A percentile compares a stretch with the other conserved stretches of the same genome.
phyloP scores from a whole-genome alignment of 768 basidiomycete genomes.

The Polyporus arcularius region DNA sequence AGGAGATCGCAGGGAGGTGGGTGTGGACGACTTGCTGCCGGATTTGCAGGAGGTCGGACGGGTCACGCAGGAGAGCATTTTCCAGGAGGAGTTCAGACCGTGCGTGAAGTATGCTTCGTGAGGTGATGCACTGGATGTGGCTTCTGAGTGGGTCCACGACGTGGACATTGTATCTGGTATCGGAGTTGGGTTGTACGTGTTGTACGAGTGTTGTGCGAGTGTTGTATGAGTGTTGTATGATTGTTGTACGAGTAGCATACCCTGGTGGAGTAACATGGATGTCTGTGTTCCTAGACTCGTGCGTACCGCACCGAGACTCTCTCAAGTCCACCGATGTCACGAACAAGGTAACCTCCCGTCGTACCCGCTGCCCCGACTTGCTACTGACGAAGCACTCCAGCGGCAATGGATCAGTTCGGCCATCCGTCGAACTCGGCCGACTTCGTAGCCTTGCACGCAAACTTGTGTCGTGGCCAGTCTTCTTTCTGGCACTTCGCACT shows the following conservation, averaged over 20 bases:
- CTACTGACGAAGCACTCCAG: too few relatives aligned
- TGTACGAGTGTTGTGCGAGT: too few relatives aligned
- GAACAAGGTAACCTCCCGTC: too few relatives aligned
- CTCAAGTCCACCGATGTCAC: not conserved
- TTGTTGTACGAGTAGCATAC: too few relatives aligned
- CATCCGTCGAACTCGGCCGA: constrained; percentile 6
- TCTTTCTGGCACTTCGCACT: constrained; percentile 18
- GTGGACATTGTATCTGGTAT: not conserved
- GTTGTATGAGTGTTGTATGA: too few relatives aligned
- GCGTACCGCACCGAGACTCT: not conserved
- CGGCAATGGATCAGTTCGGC: not conserved
- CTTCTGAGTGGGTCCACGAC: not conserved
- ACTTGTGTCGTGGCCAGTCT: constrained; percentile 21
- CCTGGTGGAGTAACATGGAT: too few relatives aligned
- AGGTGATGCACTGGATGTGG: not conserved
- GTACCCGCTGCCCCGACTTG: too few relatives aligned
- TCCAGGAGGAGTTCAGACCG: constrained; percentile 15
- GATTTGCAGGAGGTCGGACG: constrained; percentile 13
- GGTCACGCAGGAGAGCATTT: constrained; percentile 21
- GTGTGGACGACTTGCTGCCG: constrained; percentile 12
- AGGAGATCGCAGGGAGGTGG: constrained; percentile 7
- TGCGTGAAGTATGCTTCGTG: constrained; percentile 14
- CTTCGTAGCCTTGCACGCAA: constrained; percentile 12
- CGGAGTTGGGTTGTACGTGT: not conserved
- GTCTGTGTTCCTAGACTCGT: not conserved